Evolutionary conservation across 1,139 yeast species (phyloP).

Genomic region (Suhomyces bolitotheri): DNA sequence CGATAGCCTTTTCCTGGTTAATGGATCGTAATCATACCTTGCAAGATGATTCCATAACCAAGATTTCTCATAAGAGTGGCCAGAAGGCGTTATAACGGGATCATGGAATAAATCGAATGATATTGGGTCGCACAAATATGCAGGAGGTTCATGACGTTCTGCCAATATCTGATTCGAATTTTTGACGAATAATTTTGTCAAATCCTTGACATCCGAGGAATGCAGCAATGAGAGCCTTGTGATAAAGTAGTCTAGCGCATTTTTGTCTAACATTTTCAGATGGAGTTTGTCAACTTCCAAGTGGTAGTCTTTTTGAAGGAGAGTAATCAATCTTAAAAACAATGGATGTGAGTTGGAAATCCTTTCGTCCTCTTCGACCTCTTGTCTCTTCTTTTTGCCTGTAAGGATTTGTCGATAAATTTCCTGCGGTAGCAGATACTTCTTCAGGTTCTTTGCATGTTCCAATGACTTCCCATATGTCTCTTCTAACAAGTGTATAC

Average conservation of each 20-base stretch:
- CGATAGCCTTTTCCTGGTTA: constrained; percentile 23
- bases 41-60: constrained; percentile 40
- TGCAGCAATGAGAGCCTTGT: constrained; percentile 23
- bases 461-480: constrained; percentile 33
- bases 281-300: constrained; percentile 16
- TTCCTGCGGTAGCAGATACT: constrained; percentile 19
- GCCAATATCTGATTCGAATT: constrained; percentile 18
- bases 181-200: constrained; percentile 25
- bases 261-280: constrained; percentile 15
- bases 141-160: constrained; percentile 35
- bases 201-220: constrained; percentile 23
- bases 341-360: constrained; percentile 21
- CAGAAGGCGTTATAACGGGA: constrained; percentile 52
- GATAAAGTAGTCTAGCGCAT: constrained; percentile 21
- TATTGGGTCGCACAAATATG: constrained; percentile 48
- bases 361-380: constrained; percentile 17
- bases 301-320: constrained; percentile 23
- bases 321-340: constrained; percentile 24
- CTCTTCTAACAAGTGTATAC: constrained; percentile 25
- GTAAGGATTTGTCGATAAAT: constrained; percentile 24
- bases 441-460: constrained; percentile 23
- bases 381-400: constrained; percentile 12
- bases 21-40: constrained; percentile 39
- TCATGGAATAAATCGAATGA: constrained; percentile 44
- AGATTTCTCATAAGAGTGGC: constrained; percentile 47